Evolutionary conservation across 2,329 filamentous ascomycete genomes (phyloP).

Genomic region (Dactylellina leptospora): DNA sequence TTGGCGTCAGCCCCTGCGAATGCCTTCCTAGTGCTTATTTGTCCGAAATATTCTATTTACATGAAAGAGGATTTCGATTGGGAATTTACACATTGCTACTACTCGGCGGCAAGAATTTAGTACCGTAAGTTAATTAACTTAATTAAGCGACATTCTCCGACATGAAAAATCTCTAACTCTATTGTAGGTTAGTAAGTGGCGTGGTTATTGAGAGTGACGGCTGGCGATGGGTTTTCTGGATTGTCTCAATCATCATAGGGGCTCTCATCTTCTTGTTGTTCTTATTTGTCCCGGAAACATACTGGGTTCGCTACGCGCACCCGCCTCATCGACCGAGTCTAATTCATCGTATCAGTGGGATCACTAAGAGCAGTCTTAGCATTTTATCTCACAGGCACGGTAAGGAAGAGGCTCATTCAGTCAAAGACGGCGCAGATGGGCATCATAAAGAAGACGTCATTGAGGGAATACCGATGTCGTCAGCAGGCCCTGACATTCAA

Average conservation of each 20-base stretch:
- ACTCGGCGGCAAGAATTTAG: conserved; percentile 87
- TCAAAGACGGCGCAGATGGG: not conserved
- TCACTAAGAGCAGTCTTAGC: conserved; percentile 17
- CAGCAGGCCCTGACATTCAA: too few species aligned
- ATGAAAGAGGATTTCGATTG: conserved; percentile 89
- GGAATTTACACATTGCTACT: conserved; percentile 92
- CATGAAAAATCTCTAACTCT: too few species aligned
- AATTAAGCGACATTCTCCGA: too few species aligned
- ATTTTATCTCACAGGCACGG: conserved; percentile 20
- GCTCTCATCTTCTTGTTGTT: conserved; percentile 78
- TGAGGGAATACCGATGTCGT: not conserved
- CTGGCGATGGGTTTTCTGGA: conserved; percentile 94
- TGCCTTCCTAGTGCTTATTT: conserved; percentile 93
- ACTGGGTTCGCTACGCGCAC: conserved; percentile 85
- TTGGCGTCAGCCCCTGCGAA: conserved; percentile 86
- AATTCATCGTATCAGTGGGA: conserved; percentile 37
- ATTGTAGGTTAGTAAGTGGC: conserved; percentile 73
- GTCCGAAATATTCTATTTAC: conserved; percentile 94
- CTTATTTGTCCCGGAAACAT: conserved; percentile 91
- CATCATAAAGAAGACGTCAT: not conserved
- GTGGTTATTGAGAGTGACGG: conserved; percentile 78
- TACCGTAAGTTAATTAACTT: conserved; percentile 71
- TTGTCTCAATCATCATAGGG: conserved; percentile 81
- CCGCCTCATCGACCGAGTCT: conserved; percentile 59
- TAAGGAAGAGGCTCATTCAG: not conserved